These are phyloP conservation scores for Penicillium janthinellum DNA, from an alignment of 2,329 filamentous ascomycete genomes.

Conservation along the genomic window DNA sequence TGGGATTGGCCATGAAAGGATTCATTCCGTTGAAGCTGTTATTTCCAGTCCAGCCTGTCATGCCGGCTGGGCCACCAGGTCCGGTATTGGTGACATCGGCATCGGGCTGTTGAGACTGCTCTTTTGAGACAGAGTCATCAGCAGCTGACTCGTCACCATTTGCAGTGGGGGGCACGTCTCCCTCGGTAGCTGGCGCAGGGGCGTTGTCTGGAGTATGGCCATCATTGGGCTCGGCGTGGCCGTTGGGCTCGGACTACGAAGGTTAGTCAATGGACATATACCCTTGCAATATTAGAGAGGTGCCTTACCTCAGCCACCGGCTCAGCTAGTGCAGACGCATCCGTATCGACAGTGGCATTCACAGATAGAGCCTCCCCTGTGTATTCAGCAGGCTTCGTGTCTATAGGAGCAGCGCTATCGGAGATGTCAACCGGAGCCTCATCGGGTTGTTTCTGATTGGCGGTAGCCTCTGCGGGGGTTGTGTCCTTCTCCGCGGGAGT, in stretches of 20 bases:
- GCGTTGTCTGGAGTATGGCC: constrained; percentile 9
- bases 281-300: too few species aligned
- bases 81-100: constrained; percentile 46
- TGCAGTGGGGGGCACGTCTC: constrained; percentile 10
- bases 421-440: constrained; percentile 8
- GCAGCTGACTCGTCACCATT: neutral
- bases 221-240: constrained; percentile 21
- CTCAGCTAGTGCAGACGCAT: constrained; percentile 9
- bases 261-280: constrained; percentile 1
- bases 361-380: constrained; percentile 8
- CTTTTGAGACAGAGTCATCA: constrained; percentile 3
- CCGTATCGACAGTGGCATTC: constrained; percentile 8
- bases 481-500: constrained; percentile 27
- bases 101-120: constrained; percentile 2
- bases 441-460: constrained; percentile 25
- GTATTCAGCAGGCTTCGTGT: constrained; percentile 20
- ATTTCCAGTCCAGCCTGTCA: constrained; percentile 59
- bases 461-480: constrained; percentile 17
- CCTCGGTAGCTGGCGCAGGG: constrained; percentile 7
- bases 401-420: constrained; percentile 14
- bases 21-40: constrained; percentile 70
- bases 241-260: constrained; percentile 11
- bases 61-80: constrained; percentile 55
- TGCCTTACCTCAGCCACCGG: constrained; percentile 23
- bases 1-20: constrained; percentile 59